Evolutionary conservation across 2,329 filamentous ascomycete genomes (phyloP), one percentile per base, ranked within the genome.

Genomic region (Claviceps sp.): DNA sequence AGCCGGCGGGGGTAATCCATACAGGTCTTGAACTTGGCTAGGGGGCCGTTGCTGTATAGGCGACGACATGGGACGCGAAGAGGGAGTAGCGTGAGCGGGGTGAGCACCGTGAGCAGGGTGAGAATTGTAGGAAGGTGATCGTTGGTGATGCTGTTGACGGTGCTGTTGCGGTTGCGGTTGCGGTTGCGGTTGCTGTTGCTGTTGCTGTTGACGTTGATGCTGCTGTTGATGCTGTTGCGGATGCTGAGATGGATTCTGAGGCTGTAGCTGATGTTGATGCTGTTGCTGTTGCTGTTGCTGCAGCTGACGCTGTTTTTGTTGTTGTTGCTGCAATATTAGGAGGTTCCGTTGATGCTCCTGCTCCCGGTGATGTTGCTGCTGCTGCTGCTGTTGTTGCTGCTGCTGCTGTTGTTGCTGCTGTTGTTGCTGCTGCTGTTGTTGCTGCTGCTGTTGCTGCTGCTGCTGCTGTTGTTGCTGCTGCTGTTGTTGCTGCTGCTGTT

Each of bases 31-130:
- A 24, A 56, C 53, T 40, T 62, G 61, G 9, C 62, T 63, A 18
- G 65, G 57, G 14, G 63, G 64, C 41, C 65, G 58, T 37, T 66
- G 65, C 53, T 69, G 67, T 50, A 70, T 64, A 41, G 62, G 56
- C n/a, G 70, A 56, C n/a, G 70, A 65, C 46, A 70, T 57, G 3
- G 70, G 65, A 22, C 70, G 64, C 30, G 67, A 65, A 42, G 62
- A 63, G 24, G 67, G 67, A n/a, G 62, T 56, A 72, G 60, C 14
- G 9, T 34, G 30, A 34, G 30, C 40, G 8, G 40, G 8, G n/a
- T 22, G 40, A 42, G 40, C 1, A 11, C 16, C 16, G 16, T 42
- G 40, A 24, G 24, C 37, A 41, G 37, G 7, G 22, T 48, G 37
- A 18, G 46, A 7, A 37, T n/a, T n/a, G 4, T 24, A 20, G 24